These are phyloP conservation scores for Serpula lacrymans DNA, from an alignment of 768 basidiomycete species.

Conservation along the genomic window DNA sequence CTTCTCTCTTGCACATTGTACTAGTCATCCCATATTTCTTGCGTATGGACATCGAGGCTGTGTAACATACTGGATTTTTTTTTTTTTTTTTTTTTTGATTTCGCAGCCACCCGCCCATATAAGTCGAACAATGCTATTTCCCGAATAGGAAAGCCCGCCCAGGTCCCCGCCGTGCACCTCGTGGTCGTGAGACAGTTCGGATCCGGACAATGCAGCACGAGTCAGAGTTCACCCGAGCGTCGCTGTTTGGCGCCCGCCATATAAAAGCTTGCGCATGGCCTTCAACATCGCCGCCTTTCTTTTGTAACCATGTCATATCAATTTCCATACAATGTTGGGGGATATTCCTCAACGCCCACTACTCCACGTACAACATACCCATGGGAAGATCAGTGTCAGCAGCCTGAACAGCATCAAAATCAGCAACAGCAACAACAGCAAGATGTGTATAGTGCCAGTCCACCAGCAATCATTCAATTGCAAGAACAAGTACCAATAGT, in stretches of 20 bases:
- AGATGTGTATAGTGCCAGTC: constrained; percentile 17
- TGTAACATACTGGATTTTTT: constrained; percentile 2
- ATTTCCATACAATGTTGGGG: constrained; percentile 42
- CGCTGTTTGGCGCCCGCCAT: no score
- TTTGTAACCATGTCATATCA: constrained; percentile 48
- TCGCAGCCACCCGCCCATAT: constrained; percentile 2
- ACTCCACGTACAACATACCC: constrained; percentile 42
- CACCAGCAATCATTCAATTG: constrained; percentile 14
- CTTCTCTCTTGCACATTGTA: neutral
- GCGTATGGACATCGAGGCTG: constrained; percentile 7
- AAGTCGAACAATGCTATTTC: constrained; percentile 9
- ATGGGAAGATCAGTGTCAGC: constrained; percentile 39
- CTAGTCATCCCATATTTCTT: neutral
- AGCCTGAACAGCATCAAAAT: constrained; percentile 34
- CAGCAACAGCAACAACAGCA: constrained; percentile 25
- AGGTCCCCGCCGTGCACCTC: constrained; percentile 11
- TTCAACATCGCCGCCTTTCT: constrained; percentile 12
- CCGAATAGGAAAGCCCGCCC: neutral
- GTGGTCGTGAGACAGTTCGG: constrained; percentile 12
- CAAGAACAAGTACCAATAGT: constrained; percentile 28
- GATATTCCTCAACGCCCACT: constrained; percentile 45
- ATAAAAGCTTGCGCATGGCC: no score
- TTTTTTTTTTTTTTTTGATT: constrained; percentile 4
- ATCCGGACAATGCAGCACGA: constrained; percentile 12
- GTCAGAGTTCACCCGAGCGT: constrained; percentile 14